Percentiles rank a stretch among this genome's conserved stretches.
phyloP scores from a whole-genome alignment of 306 rosid genomes.

The Pachyrhizus erosus region DNA sequence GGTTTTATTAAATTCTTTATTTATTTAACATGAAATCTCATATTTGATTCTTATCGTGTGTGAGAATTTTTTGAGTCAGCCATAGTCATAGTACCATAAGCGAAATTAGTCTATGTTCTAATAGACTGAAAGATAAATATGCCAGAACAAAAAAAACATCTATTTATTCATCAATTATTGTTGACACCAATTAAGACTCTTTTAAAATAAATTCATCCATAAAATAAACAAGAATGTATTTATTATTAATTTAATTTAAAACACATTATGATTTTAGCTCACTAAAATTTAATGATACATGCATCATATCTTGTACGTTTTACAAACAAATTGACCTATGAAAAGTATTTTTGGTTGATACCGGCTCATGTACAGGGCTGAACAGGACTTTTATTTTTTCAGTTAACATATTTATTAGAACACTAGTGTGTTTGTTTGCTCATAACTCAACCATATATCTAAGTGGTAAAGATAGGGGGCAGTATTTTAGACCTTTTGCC shows the following conservation, averaged over 20 bases:
- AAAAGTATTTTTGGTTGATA: neutral
- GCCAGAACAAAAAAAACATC: no score
- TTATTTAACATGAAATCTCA: no score
- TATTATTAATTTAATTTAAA: neutral
- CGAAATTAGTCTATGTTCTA: no score
- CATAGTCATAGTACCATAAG: no score
- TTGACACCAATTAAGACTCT: neutral
- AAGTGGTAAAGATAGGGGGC: constrained; percentile 70
- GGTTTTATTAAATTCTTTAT: neutral
- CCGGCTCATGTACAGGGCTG: neutral
- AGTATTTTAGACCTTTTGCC: constrained; percentile 69
- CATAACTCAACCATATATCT: constrained; percentile 5
- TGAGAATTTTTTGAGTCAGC: no score
- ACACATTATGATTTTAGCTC: neutral
- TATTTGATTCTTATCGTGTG: no score
- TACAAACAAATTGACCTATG: neutral
- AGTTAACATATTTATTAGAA: neutral
- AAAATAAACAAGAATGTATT: neutral
- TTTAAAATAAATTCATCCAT: neutral
- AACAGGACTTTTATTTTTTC: neutral
- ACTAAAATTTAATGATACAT: neutral
- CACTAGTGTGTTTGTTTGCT: neutral
- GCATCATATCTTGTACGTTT: neutral
- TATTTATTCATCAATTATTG: neutral
- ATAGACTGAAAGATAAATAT: no score